These are phyloP conservation scores for Mycena chlorophos DNA, from an alignment of 768 basidiomycete species.

Conservation along the genomic window DNA sequence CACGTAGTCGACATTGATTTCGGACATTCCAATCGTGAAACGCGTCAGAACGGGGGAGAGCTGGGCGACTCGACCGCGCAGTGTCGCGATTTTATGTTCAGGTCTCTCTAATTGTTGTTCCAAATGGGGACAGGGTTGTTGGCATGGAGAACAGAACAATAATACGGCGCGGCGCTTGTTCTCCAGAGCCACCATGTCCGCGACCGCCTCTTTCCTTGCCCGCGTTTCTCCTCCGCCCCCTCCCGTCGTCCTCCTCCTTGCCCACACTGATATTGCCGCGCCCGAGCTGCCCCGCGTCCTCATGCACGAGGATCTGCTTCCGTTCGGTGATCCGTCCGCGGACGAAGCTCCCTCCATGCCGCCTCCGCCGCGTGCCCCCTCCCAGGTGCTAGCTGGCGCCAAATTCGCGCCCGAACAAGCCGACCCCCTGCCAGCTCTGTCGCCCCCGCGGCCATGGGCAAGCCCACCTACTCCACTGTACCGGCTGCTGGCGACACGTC, in stretches of 20 bases:
- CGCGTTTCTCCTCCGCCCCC: not conserved
- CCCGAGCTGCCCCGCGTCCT: not conserved
- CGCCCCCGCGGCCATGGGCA: no score
- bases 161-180: not conserved
- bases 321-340: not conserved
- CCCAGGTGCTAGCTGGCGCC: not conserved
- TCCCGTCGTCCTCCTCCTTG: slow-evolving; percentile 3
- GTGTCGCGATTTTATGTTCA: not conserved
- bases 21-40: not conserved
- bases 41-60: not conserved
- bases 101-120: not conserved
- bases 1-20: not conserved
- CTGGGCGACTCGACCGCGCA: no score
- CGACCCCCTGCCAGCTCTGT: not conserved
- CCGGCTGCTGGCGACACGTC: not conserved
- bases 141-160: not conserved
- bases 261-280: slow-evolving; percentile 1
- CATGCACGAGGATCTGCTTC: slow-evolving; percentile 5
- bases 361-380: not conserved
- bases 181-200: not conserved
- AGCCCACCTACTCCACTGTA: no score
- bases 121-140: not conserved
- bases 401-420: not conserved
- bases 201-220: not conserved
- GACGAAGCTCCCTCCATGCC: not conserved